Evolutionary conservation across 2,329 filamentous ascomycete species (phyloP), one percentile per base, ranked within the genome.

Genomic region (Colletotrichum orchidophilum): DNA sequence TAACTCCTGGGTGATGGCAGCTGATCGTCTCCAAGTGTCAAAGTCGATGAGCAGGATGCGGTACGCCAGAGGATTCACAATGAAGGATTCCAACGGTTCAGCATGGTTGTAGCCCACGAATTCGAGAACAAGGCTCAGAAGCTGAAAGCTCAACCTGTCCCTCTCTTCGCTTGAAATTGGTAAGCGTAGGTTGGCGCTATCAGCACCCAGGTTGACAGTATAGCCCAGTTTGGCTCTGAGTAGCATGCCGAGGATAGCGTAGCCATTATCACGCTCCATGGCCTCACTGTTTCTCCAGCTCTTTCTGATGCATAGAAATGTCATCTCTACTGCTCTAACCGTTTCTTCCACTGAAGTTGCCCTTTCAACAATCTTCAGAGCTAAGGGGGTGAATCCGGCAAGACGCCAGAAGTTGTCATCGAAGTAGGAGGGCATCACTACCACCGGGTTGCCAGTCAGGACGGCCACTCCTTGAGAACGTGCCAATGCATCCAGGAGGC

Each of bases 221-320:
- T 87, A 86, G 5, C 92, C 93, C 35, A 97, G 85, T 79, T 97
- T 98, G 65, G 94, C 93, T 65, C 94, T 91, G 27, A 99, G 83
- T 21, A 98, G 87, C 80, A 95, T 91, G 50, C 93, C 93, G 61
- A 99, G 83, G 42, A 98, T 93, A 29, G 94, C 93, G 78, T 98
- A 99, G 0, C 96, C 97, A 75, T 97, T 96, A 71, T 97, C 95
- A 76, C 94, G 92, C 80, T 99, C 96, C 93, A 99, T 98, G 29
- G 96, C 95, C 80, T 99, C 97, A 75, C 96, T 98, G 75, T 98
- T 98, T 74, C 96, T 90, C 96, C 97, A 99, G 78, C 93, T 98
- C 74, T 93, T 92, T 74, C 93, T 92, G 60, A 98, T 93, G 71
- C 94, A 94, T 74, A 93, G 90, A 73, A 98, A 95, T 29, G 97